A percentile compares a stretch with the other conserved stretches of the same genome.
These are phyloP conservation scores for Ulvella scutata DNA, from an alignment of 139 green algal genomes.

Conservation along the genomic window DNA sequence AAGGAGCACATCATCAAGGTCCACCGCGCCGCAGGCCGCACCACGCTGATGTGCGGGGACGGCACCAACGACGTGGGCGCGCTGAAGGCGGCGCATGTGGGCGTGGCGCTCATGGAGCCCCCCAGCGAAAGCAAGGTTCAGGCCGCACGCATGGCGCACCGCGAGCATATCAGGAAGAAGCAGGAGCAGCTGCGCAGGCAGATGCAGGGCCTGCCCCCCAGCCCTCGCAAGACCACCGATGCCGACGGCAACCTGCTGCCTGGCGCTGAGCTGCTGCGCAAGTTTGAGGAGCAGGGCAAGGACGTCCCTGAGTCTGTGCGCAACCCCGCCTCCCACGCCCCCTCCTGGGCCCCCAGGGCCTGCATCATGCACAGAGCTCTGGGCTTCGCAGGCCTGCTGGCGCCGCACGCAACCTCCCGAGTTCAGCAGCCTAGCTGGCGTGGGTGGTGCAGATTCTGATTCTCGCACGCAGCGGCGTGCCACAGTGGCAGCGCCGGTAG, in stretches of 20 bases:
- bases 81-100: slow-evolving; percentile 81
- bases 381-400: no score
- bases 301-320: not conserved
- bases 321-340: no score
- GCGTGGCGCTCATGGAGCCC: slow-evolving; percentile 63
- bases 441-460: no score
- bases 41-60: slow-evolving; percentile 92
- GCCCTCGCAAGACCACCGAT: not conserved
- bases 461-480: no score
- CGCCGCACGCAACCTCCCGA: no score
- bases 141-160: slow-evolving; percentile 3
- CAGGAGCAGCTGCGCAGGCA: not conserved
- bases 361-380: no score
- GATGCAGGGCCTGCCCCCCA: slow-evolving; percentile 3
- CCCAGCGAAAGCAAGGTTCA: slow-evolving; percentile 7
- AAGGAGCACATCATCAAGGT: slow-evolving; percentile 90
- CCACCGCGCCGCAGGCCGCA: slow-evolving; percentile 35
- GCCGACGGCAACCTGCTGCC: not conserved
- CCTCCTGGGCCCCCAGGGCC: no score
- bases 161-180: slow-evolving; percentile 15
- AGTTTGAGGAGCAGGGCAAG: not conserved
- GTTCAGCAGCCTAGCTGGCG: no score
- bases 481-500: no score
- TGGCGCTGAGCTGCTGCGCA: not conserved
- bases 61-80: slow-evolving; percentile 97